Conservation (phyloP, 2,329 filamentous ascomycete species). For the Huntiella abstrusa region DNA sequence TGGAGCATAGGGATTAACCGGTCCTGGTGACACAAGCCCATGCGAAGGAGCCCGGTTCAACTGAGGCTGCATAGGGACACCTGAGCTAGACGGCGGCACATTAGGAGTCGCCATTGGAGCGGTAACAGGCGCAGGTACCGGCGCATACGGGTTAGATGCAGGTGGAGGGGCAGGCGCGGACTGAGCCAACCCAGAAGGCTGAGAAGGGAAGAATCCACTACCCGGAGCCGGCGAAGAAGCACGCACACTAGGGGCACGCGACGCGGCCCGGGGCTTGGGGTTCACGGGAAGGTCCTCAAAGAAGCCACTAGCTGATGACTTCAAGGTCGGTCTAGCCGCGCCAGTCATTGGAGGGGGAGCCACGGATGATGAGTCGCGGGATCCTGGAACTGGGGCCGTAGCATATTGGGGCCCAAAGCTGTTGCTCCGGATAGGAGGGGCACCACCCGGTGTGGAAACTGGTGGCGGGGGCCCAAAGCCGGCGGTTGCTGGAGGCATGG, state of each 20-base stretch:
- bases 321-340: conserved; percentile 16
- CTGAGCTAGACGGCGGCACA: conserved; percentile 14
- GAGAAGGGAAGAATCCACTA: conserved; percentile 1
- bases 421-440: conserved; percentile 37
- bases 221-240: conserved; percentile 22
- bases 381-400: conserved; percentile 12
- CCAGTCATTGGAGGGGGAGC: conserved; percentile 14
- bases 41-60: conserved; percentile 11
- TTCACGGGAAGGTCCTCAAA: conserved; percentile 59
- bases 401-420: conserved; percentile 28
- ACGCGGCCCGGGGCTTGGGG: conserved; percentile 40
- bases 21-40: conserved; percentile 34
- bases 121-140: background rate
- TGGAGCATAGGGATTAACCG: conserved; percentile 32
- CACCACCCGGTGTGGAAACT: conserved; percentile 19
- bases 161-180: conserved; percentile 7
- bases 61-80: conserved; percentile 6
- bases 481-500: background rate
- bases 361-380: conserved; percentile 3
- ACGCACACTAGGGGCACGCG: conserved; percentile 28
- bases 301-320: conserved; percentile 36
- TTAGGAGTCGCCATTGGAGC: conserved; percentile 9
- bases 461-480: conserved; percentile 14
- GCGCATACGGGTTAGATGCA: conserved; percentile 3
- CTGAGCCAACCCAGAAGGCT: conserved; percentile 16